Base-by-base conservation (phyloP, 2,329 filamentous ascomycete species). In the Colletotrichum endophyticum region DNA sequence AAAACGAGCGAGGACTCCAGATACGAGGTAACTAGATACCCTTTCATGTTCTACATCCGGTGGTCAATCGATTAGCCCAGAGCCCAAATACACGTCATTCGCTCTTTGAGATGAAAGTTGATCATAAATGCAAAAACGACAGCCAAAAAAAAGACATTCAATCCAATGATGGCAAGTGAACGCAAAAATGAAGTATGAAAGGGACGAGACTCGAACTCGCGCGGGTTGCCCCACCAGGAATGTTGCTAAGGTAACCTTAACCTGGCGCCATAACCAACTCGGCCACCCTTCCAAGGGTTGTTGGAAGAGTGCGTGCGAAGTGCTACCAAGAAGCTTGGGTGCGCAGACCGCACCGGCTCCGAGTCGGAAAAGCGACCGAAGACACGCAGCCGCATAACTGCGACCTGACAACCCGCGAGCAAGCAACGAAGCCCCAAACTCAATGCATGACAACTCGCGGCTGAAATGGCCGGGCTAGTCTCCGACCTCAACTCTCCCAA, bases 241-340 rank as follows among this genome's bases (percentile, higher is more conserved):
- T 5, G 11, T 53, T 22, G 44, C 44, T 53, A 53, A 53, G 44
- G 44, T 53, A 22, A 22, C 44, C 44, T 53, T 53, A 53, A 53
- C 44, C 44, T 53, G 44, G 44, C 44, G 44, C 44, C 44, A 53
- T 53, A 53, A 53, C 44, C 44, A 53, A 53, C 44, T 53, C 44
- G 44, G 44, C 44, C 44, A 53, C 44, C 44, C 44, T 53, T 53
- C 44, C 44, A 53, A 0, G 0, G 12, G 6, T 5, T 22, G n/a
- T 22, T 53, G 44, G 0, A 8, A 3, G 0, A 0, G 0, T 1
- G 0, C 1, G 9, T 0, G 19, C 1, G 19, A 49, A 49, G 3
- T 7, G 39, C 3, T 8, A 22, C 1, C 2, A 13, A 25, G 11
- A 53, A 22, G 3, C 44, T 25, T 1, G 11, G 1, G 4, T 5